A percentile compares a stretch with the other conserved stretches of the same genome.
phyloP scores from a whole-genome alignment of 768 basidiomycete genomes.

The Cyclocybe aegerita region DNA sequence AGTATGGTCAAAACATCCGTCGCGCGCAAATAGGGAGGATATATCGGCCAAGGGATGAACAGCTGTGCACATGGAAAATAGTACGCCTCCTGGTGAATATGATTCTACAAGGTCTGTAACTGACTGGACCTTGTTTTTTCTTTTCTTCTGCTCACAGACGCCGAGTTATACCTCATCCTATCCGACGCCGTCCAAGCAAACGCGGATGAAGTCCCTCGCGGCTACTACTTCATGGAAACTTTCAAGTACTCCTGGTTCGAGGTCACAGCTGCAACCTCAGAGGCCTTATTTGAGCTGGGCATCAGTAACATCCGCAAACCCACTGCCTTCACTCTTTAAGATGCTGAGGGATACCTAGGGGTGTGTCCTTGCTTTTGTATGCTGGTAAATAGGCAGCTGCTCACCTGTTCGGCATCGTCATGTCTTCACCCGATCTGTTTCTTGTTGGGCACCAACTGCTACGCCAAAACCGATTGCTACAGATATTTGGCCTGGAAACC shows the following conservation, averaged over 20 bases:
- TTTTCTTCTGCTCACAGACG: background rate
- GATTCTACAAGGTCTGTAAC: background rate
- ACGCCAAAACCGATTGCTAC: background rate
- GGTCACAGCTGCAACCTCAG: conserved; percentile 1
- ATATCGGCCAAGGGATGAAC: conserved; percentile 22
- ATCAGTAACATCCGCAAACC: conserved; percentile 4
- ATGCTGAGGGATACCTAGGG: conserved; percentile 3
- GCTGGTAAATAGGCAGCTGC: no score
- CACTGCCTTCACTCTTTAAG: conserved; percentile 9
- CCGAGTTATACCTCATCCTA: background rate
- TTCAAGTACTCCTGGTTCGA: conserved; percentile 6
- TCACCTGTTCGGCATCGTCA: no score
- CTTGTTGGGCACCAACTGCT: background rate
- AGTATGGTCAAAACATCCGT: conserved; percentile 18
- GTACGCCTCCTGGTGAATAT: conserved; percentile 7
- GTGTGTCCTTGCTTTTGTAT: background rate
- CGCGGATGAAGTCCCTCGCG: conserved; percentile 3
- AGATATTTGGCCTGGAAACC: background rate
- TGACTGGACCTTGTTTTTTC: no score
- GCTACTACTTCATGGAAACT: conserved; percentile 15
- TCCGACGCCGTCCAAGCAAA: conserved; percentile 7
- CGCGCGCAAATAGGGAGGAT: conserved; percentile 17
- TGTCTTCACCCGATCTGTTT: no score
- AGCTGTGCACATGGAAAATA: conserved; percentile 18
- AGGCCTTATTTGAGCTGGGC: conserved; percentile 10